Percentiles rank a stretch among this genome's conserved stretches.
Conservation (phyloP, 2,329 filamentous ascomycete species). For the Coniella vitis region DNA sequence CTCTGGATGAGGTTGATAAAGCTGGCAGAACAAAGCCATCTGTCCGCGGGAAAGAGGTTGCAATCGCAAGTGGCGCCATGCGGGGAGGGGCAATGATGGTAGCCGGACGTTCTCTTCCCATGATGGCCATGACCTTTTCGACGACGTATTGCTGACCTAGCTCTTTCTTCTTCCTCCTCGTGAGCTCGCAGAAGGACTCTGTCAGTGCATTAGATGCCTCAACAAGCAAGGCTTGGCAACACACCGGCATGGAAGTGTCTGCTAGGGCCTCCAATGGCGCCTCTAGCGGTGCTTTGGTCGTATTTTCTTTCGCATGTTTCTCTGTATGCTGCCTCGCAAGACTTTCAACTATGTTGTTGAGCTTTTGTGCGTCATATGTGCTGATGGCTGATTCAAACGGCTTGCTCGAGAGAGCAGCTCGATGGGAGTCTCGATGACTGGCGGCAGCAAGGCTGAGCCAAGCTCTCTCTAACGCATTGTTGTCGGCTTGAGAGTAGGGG, state of each 20-base stretch:
- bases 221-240: slow-evolving; percentile 40
- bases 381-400: slow-evolving; percentile 28
- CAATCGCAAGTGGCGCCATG: neutral
- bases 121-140: slow-evolving; percentile 36
- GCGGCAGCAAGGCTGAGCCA: slow-evolving; percentile 59
- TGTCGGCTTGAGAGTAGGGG: slow-evolving; percentile 74
- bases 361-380: slow-evolving; percentile 29
- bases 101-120: slow-evolving; percentile 13
- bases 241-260: slow-evolving; percentile 31
- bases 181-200: slow-evolving; percentile 42
- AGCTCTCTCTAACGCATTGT: slow-evolving; percentile 68
- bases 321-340: slow-evolving; percentile 40
- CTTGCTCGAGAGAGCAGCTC: slow-evolving; percentile 27
- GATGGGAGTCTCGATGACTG: slow-evolving; percentile 42
- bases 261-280: slow-evolving; percentile 24
- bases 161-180: slow-evolving; percentile 32
- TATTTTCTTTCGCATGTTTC: slow-evolving; percentile 35
- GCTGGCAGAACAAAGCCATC: slow-evolving; percentile 10
- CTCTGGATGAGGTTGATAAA: slow-evolving; percentile 12
- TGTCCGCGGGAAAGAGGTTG: slow-evolving; percentile 6
- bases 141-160: slow-evolving; percentile 39
- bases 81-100: slow-evolving; percentile 6
- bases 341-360: slow-evolving; percentile 33
- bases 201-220: slow-evolving; percentile 43
- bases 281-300: slow-evolving; percentile 22